Evolutionary conservation across 2,329 filamentous ascomycete species (phyloP), one percentile per base, ranked within the genome.

Genomic region (Neophaeococcomyces aloes): DNA sequence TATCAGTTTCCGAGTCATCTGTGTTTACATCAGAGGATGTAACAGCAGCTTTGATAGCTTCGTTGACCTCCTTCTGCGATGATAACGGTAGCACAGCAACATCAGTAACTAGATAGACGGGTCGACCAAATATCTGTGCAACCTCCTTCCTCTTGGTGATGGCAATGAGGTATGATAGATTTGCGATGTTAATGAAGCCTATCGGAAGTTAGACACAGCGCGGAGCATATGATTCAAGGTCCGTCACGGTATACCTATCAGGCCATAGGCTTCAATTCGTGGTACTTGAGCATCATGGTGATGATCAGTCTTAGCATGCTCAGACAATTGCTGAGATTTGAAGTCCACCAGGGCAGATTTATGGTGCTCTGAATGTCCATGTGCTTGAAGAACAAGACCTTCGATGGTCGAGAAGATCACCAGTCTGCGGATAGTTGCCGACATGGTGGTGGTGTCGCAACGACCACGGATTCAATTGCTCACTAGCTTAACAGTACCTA

Each of bases 141-240:
- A 96, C 87, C 61, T 94, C 85, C 57, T 93, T 77, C 36, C 89
- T 83, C 46, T 79, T 77, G 17, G 82, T 87, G 56, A 98, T 93
- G 8, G 86, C 82, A 46, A 98, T 76, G 5, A 98, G 75, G 63
- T 89, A 96, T 51, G 79, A 84, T 21, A 81, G 75, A 29, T 79
- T 83, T 17, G 87, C 84, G 47, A 96, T 76, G 29, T 80, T 86
- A 34, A 98, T 75, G 1, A 98, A 68, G 17, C 91, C 89, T 96
- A 48, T 29, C 43, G 41, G 46, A 42, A 19, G 38, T 53, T 25
- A 54, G 47, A n/a, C n/a, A n/a, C n/a, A 38, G 36, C 46, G 18
- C 42, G 31, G 17, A 10, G 35, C 21, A 7, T 2, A 15, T 13
- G 11, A 11, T 2, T 13, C 15, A 11, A 7, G 19, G 34, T 7